Percentiles rank a stretch among this genome's conserved stretches.
Evolutionary conservation across 2,329 filamentous ascomycete species (phyloP).

Genomic region (Torrubiella hemipterigena): DNA sequence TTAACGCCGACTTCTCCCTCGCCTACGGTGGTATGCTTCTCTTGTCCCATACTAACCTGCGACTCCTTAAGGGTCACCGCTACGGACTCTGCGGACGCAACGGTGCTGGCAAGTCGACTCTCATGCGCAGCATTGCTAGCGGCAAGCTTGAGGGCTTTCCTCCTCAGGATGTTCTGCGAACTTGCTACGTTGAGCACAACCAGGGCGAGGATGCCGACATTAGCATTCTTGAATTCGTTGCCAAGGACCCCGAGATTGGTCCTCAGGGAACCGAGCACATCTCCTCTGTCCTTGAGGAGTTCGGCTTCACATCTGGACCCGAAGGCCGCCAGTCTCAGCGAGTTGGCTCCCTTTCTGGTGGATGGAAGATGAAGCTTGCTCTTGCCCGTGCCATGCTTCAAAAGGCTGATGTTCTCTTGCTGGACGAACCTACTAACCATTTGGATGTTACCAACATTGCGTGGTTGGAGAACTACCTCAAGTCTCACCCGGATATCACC

Average conservation of each 20-base stretch:
- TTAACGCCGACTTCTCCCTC: slow-evolving; percentile 94
- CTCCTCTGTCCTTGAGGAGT: slow-evolving; percentile 70
- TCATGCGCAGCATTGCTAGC: slow-evolving; percentile 92
- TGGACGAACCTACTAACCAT: slow-evolving; percentile 99
- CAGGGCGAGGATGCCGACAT: slow-evolving; percentile 96
- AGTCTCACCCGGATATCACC: slow-evolving; percentile 91
- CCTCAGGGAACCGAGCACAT: slow-evolving; percentile 72
- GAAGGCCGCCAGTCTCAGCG: slow-evolving; percentile 80
- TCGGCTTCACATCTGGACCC: slow-evolving; percentile 85
- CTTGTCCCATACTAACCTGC: slow-evolving; percentile 88
- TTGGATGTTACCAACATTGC: slow-evolving; percentile 92
- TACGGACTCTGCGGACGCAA: slow-evolving; percentile 46
- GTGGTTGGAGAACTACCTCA: slow-evolving; percentile 92
- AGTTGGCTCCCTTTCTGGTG: slow-evolving; percentile 89
- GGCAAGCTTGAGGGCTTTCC: slow-evolving; percentile 98
- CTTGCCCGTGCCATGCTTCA: slow-evolving; percentile 93
- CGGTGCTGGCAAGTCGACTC: slow-evolving; percentile 22
- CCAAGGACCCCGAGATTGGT: slow-evolving; percentile 78
- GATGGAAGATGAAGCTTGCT: slow-evolving; percentile 99
- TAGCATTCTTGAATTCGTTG: slow-evolving; percentile 85
- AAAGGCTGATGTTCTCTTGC: slow-evolving; percentile 86
- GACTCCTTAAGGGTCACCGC: slow-evolving; percentile 88
- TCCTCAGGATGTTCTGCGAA: slow-evolving; percentile 79
- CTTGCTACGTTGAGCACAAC: slow-evolving; percentile 98
- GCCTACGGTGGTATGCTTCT: slow-evolving; percentile 97